Base-by-base conservation (phyloP, 2,329 filamentous ascomycete species). In the Sarocladium strictum region DNA sequence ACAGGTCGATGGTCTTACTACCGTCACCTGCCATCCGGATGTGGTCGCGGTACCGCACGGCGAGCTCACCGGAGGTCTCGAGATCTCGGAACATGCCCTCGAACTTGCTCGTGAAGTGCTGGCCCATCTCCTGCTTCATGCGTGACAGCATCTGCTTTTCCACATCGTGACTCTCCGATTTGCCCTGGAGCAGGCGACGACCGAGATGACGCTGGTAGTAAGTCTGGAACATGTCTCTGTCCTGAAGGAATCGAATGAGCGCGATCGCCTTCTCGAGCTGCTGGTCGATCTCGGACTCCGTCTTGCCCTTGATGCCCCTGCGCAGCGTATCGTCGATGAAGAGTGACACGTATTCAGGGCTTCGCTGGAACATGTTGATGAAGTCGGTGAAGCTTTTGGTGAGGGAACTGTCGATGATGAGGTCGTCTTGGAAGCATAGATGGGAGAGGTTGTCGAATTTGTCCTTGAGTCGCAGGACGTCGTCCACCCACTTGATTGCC, bases 31-130 rank as follows among this genome's bases (percentile, higher is more conserved):
- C 69, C 27, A 69, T 72, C 27, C 72, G 69, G 47, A 83, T 83
- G 58, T 93, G 83, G 15, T 81, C 79, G 60, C 86, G 87, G 73
- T 95, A 97, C 55, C 81, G 84, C 12, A 83, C 73, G 0, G 89
- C 90, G 24, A 97, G 79, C 60, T 96, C 93, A 54, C 87, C 84
- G 0, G 92, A 97, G 12, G 92, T 84, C 15, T 86, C 84, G 82
- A 97, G 92, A 65, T 99, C 94, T 71, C 91, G 92, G 76, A 99
- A 97, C 91, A 99, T 97, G 60, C 91, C 89, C 66, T 99, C 94
- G 43, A 99, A 83, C 67, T 95, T 96, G 64, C 84, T 77, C 0
- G 94, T 97, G 67, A 97, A 97, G 61, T 91, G 86, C 67, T 95
- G 96, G 37, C 94, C 94, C 53, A 97, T 84, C 68, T 97, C 93